phyloP scores from a whole-genome alignment of 139 green algal genomes.

The Pycnococcus provasolii region DNA sequence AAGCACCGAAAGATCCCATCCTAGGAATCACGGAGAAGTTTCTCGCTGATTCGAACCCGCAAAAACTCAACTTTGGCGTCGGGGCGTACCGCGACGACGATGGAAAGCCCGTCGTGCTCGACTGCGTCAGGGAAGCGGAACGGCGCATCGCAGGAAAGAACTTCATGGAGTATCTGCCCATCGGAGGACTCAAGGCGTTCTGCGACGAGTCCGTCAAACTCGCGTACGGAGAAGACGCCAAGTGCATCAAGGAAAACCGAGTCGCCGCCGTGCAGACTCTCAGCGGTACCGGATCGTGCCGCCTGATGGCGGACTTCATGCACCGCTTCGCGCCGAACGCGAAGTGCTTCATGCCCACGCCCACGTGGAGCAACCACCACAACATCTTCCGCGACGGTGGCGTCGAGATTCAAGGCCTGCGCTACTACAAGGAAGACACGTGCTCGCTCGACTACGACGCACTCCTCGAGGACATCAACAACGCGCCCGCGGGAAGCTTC shows the following conservation, averaged over 20 bases:
- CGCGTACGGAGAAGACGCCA: constrained; percentile 58
- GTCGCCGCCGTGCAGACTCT: constrained; percentile 71
- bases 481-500: constrained; percentile 51
- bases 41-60: constrained; percentile 51
- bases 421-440: not conserved
- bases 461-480: constrained; percentile 15
- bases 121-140: constrained; percentile 73
- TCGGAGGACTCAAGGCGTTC: constrained; percentile 64
- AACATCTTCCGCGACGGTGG: constrained; percentile 54
- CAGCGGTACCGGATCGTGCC: constrained; percentile 64
- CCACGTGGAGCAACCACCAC: constrained; percentile 58
- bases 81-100: constrained; percentile 73
- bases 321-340: constrained; percentile 15
- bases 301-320: constrained; percentile 75
- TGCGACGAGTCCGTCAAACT: constrained; percentile 58
- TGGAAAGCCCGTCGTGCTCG: constrained; percentile 71
- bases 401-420: constrained; percentile 16
- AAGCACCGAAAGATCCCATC: constrained; percentile 50
- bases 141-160: constrained; percentile 44
- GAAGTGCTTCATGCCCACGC: constrained; percentile 18
- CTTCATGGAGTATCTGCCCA: constrained; percentile 84
- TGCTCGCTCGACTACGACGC: not conserved
- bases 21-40: constrained; percentile 57
- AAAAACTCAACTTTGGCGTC: constrained; percentile 85
- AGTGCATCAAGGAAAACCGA: constrained; percentile 18